Evolutionary conservation across 1,139 yeast genomes (phyloP).

Genomic region (Tardiomyces depauwii): DNA sequence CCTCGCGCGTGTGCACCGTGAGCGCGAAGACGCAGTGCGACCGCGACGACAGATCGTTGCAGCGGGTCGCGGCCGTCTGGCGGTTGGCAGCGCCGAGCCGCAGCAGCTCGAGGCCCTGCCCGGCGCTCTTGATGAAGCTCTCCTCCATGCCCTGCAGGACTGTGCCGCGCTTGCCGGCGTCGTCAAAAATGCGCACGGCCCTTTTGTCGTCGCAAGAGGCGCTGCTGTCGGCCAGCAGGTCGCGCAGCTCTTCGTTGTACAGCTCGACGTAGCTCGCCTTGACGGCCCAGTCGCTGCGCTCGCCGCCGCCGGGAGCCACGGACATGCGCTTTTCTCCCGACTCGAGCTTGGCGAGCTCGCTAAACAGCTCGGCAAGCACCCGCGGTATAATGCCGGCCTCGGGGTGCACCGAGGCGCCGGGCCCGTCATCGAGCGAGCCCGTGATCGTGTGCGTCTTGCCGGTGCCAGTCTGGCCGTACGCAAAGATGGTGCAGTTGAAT

Average conservation of each 20-base stretch:
- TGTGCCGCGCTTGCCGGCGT: conserved; percentile 26
- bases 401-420: conserved; percentile 10
- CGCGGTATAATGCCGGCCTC: conserved; percentile 65
- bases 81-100: conserved; percentile 42
- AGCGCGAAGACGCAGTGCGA: conserved; percentile 69
- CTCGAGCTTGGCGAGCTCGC: conserved; percentile 29
- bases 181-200: conserved; percentile 34
- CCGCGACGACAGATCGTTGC: conserved; percentile 37
- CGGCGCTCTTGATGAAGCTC: conserved; percentile 28
- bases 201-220: not conserved
- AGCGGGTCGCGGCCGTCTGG: conserved; percentile 54
- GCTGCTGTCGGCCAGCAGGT: conserved; percentile 31
- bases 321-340: conserved; percentile 34
- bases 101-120: conserved; percentile 34
- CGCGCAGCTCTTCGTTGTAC: conserved; percentile 63
- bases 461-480: conserved; percentile 85
- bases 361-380: conserved; percentile 41
- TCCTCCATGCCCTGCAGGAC: conserved; percentile 42
- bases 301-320: conserved; percentile 18
- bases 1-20: conserved; percentile 32
- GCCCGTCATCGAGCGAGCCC: conserved; percentile 37
- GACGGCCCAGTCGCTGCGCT: conserved; percentile 40
- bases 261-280: conserved; percentile 61
- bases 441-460: conserved; percentile 86
- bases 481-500: conserved; percentile 61